Evolutionary conservation across 352 stramenopile species (phyloP), one percentile per base, ranked within the genome.

Genomic region (Plasmopara muralis): DNA sequence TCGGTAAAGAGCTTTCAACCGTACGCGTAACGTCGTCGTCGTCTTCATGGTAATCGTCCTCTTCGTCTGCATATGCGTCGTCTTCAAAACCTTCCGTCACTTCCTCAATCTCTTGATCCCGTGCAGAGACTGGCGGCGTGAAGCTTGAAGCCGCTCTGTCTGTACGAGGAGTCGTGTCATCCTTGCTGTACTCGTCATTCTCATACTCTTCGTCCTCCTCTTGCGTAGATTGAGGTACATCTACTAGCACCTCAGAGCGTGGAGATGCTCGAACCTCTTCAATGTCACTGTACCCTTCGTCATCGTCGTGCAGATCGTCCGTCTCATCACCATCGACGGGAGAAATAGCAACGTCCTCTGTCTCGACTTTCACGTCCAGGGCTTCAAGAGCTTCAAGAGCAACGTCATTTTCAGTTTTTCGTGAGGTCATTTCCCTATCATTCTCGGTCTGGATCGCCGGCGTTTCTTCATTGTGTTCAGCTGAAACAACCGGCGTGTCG

Each of bases 151-250:
- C 20, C 9, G 38, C 31, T 7, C 44, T 20, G 20, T 45, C 34
- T 18, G 39, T 43, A 42, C 33, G 37, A 9, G 54, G 35, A 47
- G 57, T 34, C n/a, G 43, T 50, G 25, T 53, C 49, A 25, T 57
- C 46, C 20, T 62, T 49, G 13, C 39, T 48, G 8, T 77, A 59
- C 9, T 77, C 70, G 2, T 72, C 67, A 16, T 72, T 72, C 35
- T 86, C 77, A 34, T 81, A 81, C 0, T 70, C 75, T 39, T 86
- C 77, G 38, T 81, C 79, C 0, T 70, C 71, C 25, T 64, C 57
- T 38, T 79, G 58, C 15, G 53, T 49, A 25, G 55, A 28, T 40
- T 46, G 39, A 50, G 30, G 31, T 20, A 29, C 31, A 6, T 8
- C 15, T 4, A 15, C 6, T 20, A 34, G 46, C 6, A 30, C 15